Evolutionary conservation across 495 filamentous ascomycete genomes (phyloP), one percentile per base, ranked within the genome.

Genomic region (Hypoxylon rickii): DNA sequence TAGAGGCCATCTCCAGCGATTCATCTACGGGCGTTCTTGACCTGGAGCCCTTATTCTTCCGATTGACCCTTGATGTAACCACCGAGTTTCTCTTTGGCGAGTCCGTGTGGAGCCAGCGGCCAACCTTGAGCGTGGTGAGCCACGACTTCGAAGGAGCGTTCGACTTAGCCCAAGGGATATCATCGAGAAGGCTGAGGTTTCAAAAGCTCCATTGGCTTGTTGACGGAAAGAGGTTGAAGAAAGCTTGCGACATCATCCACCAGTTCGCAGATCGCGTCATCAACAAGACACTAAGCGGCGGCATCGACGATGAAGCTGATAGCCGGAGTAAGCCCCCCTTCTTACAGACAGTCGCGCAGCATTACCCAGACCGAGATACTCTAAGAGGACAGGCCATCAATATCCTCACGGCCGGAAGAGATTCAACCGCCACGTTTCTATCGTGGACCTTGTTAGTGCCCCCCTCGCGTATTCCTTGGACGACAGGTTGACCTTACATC

Each of bases 81-180:
- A 90, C 87, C 0, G 86, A 90, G 45, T 87, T 92, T 61, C 73
- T 92, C 0, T 86, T 90, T 32, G 87, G 88, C 8, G 77, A 85
- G 43, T 75, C 75, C 3, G 73, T 75, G 1, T 44, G 69, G 51
- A 73, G 72, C 12, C 71, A 63, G 20, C 43, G 59, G 3, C 48
- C 49, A 20, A 40, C 13, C 51, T 45, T 71, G 63, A 43, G 59
- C 26, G 16, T 43, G 31, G 53, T 32, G 8, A 41, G 60, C 1
- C 60, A 64, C 0, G 60, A 29, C 1, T 20, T 65, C 12, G 59
- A 63, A 41, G 43, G 33, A 1, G 52, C 53, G 3, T 58, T 63
- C 10, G 54, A 74, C 29, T 33, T 61, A n/a, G 70, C 65, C 3
- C 70, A 74, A 32, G 48, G 58, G 18, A 64, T 63, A 17, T 64